Evolutionary conservation across 2,329 filamentous ascomycete genomes (phyloP), one percentile per base, ranked within the genome.

Genomic region (Nemania sp.): DNA sequence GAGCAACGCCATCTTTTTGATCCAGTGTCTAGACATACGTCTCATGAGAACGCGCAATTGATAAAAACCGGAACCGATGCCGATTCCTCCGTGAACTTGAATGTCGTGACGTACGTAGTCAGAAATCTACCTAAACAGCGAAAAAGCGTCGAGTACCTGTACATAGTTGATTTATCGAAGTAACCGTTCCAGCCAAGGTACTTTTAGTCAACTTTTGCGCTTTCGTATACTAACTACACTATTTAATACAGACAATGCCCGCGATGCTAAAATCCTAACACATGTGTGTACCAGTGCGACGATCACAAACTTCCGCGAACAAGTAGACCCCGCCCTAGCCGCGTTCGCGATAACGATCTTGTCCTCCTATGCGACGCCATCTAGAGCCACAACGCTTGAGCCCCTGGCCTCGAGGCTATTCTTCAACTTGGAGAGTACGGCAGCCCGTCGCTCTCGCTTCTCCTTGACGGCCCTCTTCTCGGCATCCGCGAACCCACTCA

Each of bases 401-500:
- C 83, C 83, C 51, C 76, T 78, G 71, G 79, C 80, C 68, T 80
- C 76, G 34, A 86, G 75, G 62, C 77, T 80, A 5, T 66, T 72
- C 73, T 76, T 80, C 52, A 89, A 72, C 71, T 83, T 83, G 34
- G 75, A 75, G 29, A 86, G 74, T 9, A 87, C 80, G 3, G 78
- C 81, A 67, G 80, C 80, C 66, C 84, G 78, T 62, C 77, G 81
- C n/a, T 79, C 78, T 63, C 80, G 75, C 73, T 82, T 84, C 59
- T 80, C 78, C 73, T 81, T 85, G 57, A 88, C 72, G 29, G 79
- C 78, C 29, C 75, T 75, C 76, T 86, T 88, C 71, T 89, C 87
- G 54, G 82, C 79, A 34, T 78, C 76, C 59, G 80, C 85, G 66
- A 85, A 89, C 17, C 84, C 84, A 62, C 80, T 86, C 58, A 88